These are phyloP conservation scores for Boletus bicolor DNA, from an alignment of 768 basidiomycete genomes.

Conservation along the genomic window DNA sequence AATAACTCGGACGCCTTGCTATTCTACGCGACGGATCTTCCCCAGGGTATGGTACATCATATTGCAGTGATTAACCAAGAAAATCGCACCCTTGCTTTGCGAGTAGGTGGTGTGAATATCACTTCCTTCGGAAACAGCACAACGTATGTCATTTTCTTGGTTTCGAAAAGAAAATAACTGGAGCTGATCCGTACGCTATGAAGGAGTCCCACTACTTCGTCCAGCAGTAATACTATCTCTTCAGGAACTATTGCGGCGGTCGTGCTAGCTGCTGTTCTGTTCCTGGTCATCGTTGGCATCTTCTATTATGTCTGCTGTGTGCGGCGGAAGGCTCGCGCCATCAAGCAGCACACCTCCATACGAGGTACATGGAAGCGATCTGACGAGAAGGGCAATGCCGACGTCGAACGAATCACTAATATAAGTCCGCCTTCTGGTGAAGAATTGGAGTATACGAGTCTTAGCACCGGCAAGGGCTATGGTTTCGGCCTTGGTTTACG, in stretches of 20 bases:
- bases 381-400: not conserved
- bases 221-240: conserved; percentile 29
- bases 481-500: conserved; percentile 34
- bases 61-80: conserved; percentile 57
- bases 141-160: conserved; percentile 28
- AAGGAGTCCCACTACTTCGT: conserved; percentile 18
- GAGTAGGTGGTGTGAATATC: conserved; percentile 48
- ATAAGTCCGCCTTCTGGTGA: conserved; percentile 14
- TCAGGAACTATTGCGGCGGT: conserved; percentile 67
- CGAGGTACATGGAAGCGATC: not conserved
- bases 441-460: conserved; percentile 26
- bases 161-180: not conserved
- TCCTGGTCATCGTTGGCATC: conserved; percentile 42
- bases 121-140: conserved; percentile 36
- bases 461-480: conserved; percentile 33
- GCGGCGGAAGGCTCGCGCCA: conserved; percentile 43
- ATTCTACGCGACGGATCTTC: conserved; percentile 61
- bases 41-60: conserved; percentile 46
- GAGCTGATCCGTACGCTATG: conserved; percentile 3
- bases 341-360: conserved; percentile 3
- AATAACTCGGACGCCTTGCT: conserved; percentile 50
- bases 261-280: conserved; percentile 53
- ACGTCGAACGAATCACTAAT: conserved; percentile 12
- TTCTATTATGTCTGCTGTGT: conserved; percentile 46
- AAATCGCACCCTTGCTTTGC: conserved; percentile 47